Conservation (phyloP, 2,329 filamentous ascomycete species). For the Penicillium sp. region DNA sequence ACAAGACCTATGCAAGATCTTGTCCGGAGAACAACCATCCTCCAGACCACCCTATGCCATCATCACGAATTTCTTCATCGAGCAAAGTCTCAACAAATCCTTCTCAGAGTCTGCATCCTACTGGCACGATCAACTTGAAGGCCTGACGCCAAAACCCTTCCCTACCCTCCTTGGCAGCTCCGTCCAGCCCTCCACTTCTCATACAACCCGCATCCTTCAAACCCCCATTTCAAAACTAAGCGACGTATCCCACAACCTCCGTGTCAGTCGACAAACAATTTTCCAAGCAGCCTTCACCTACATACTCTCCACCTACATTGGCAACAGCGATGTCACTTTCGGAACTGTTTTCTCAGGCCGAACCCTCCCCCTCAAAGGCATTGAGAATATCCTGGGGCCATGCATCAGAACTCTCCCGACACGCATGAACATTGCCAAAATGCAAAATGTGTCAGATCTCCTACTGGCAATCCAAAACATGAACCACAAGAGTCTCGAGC, state of each 20-base stretch:
- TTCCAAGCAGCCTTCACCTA: constrained; percentile 73
- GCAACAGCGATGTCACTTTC: constrained; percentile 67
- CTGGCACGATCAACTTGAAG: constrained; percentile 68
- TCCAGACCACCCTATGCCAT: constrained; percentile 61
- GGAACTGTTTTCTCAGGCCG: constrained; percentile 82
- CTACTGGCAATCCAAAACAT: constrained; percentile 63
- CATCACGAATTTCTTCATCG: constrained; percentile 56
- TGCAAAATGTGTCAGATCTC: constrained; percentile 60
- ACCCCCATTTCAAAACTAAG: constrained; percentile 39
- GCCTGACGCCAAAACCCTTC: constrained; percentile 55
- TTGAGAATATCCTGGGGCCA: constrained; percentile 77
- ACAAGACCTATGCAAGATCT: constrained; percentile 61
- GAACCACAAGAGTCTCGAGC: constrained; percentile 66
- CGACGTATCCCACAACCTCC: constrained; percentile 40
- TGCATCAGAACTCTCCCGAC: constrained; percentile 76
- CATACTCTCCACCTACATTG: constrained; percentile 66
- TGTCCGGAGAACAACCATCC: constrained; percentile 37
- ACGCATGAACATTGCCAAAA: constrained; percentile 59
- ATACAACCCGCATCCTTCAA: constrained; percentile 33
- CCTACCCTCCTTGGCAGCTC: constrained; percentile 58
- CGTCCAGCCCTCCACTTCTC: constrained; percentile 27
- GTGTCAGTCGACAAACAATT: constrained; percentile 66
- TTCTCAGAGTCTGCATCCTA: constrained; percentile 56
- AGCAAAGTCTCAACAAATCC: constrained; percentile 28
- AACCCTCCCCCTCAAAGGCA: constrained; percentile 66